phyloP scores from a whole-genome alignment of 805 yeast species.

The Metschnikowia vanudenii region DNA sequence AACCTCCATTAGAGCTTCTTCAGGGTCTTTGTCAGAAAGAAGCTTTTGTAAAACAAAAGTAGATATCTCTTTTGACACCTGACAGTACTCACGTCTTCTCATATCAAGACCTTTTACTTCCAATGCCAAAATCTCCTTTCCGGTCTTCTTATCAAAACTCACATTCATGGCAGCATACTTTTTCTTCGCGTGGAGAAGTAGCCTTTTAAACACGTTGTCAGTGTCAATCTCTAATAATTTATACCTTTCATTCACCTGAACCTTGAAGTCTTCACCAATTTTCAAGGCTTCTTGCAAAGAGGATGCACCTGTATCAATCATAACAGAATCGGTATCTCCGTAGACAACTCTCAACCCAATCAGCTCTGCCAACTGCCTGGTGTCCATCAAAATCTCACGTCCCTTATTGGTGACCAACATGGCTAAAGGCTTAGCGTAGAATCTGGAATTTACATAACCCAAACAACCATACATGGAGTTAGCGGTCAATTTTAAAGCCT shows the following conservation, averaged over 20 bases:
- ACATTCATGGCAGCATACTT: slow-evolving; percentile 92
- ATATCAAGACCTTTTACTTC: slow-evolving; percentile 97
- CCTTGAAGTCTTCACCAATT: slow-evolving; percentile 84
- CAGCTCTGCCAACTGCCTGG: slow-evolving; percentile 88
- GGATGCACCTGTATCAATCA: slow-evolving; percentile 88
- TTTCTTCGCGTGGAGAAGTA: slow-evolving; percentile 90
- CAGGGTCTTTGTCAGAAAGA: slow-evolving; percentile 71
- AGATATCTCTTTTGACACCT: slow-evolving; percentile 85
- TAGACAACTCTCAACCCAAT: slow-evolving; percentile 82
- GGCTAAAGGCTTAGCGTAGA: slow-evolving; percentile 94
- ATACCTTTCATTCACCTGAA: slow-evolving; percentile 84
- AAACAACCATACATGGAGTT: slow-evolving; percentile 99
- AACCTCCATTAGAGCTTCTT: slow-evolving; percentile 67
- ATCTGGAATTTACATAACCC: slow-evolving; percentile 87
- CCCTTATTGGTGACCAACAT: slow-evolving; percentile 94
- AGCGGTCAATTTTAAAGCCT: slow-evolving; percentile 93
- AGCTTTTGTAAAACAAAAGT: slow-evolving; percentile 69
- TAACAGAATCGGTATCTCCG: slow-evolving; percentile 98
- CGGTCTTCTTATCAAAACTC: slow-evolving; percentile 49
- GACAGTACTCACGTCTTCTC: slow-evolving; percentile 96
- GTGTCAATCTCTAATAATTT: slow-evolving; percentile 87
- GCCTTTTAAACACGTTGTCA: slow-evolving; percentile 85
- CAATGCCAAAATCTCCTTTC: slow-evolving; percentile 50
- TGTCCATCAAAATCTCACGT: slow-evolving; percentile 89
- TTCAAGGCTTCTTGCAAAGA: slow-evolving; percentile 68